Percentiles rank a stretch among this genome's conserved stretches.
These are phyloP conservation scores for Nicotiana paniculata DNA, from an alignment of 257 asterid genomes.

Conservation along the genomic window DNA sequence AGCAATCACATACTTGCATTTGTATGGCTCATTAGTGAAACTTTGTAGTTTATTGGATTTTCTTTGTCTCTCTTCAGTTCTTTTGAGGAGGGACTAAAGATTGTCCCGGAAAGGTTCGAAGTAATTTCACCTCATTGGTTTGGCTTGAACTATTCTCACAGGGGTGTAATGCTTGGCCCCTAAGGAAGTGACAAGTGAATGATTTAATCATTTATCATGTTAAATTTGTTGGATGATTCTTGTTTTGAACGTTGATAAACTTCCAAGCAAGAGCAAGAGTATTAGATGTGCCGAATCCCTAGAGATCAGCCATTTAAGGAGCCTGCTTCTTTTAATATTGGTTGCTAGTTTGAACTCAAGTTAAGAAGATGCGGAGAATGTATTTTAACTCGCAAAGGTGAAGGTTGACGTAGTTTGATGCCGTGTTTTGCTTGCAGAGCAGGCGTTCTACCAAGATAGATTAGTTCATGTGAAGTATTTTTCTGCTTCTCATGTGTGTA, in stretches of 20 bases:
- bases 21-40: background rate
- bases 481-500: background rate
- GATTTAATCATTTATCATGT: conserved; percentile 14
- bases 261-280: conserved; percentile 16
- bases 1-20: background rate
- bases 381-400: background rate
- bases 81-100: background rate
- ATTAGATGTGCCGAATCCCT: conserved; percentile 8
- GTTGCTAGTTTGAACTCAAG: conserved; percentile 8
- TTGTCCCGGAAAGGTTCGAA: conserved; percentile 7
- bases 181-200: conserved; percentile 28
- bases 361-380: background rate
- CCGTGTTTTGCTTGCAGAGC: background rate
- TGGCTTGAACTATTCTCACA: conserved; percentile 52
- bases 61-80: background rate
- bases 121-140: conserved; percentile 29
- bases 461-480: background rate
- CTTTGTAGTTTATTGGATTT: background rate
- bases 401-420: background rate
- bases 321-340: conserved; percentile 19
- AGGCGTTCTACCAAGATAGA: background rate
- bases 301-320: conserved; percentile 11
- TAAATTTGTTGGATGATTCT: conserved; percentile 11
- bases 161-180: conserved; percentile 48
- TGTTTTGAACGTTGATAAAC: conserved; percentile 18